Percentiles rank a stretch among this genome's conserved stretches.
phyloP scores from a whole-genome alignment of 1,139 yeast genomes.

The Arxiozyma bovina region DNA sequence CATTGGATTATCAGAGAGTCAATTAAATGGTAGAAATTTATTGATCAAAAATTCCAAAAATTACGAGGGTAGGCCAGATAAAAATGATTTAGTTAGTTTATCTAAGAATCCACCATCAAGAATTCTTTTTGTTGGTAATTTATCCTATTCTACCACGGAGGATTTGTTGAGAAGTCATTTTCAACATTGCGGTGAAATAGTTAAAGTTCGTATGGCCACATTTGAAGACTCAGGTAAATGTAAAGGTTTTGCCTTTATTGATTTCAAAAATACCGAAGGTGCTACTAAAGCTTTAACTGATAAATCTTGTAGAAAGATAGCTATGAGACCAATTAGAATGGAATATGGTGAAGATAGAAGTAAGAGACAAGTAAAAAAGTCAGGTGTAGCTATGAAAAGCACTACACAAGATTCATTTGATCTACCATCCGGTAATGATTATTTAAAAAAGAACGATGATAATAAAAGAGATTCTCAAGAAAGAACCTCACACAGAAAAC shows the following conservation, averaged over 20 bases:
- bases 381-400: conserved; percentile 12
- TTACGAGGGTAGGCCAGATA: conserved; percentile 81
- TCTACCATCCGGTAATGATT: conserved; percentile 8
- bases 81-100: conserved; percentile 37
- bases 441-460: background rate
- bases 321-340: conserved; percentile 71
- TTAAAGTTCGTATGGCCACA: conserved; percentile 86
- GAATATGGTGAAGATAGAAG: conserved; percentile 95
- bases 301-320: conserved; percentile 45
- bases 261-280: conserved; percentile 69
- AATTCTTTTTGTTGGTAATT: conserved; percentile 84
- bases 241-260: conserved; percentile 92
- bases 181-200: conserved; percentile 66
- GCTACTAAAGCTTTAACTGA: conserved; percentile 79
- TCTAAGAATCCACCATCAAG: conserved; percentile 81
- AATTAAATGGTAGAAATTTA: conserved; percentile 74
- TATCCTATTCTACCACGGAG: conserved; percentile 87
- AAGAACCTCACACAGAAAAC: background rate
- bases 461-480: background rate
- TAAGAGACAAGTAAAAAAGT: conserved; percentile 42
- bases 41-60: conserved; percentile 75
- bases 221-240: conserved; percentile 94
- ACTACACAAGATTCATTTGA: conserved; percentile 13
- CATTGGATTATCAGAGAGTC: conserved; percentile 58
- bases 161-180: conserved; percentile 72